Conservation (phyloP, 176 grass and related monocot genomes). For the Musa acuminata region DNA sequence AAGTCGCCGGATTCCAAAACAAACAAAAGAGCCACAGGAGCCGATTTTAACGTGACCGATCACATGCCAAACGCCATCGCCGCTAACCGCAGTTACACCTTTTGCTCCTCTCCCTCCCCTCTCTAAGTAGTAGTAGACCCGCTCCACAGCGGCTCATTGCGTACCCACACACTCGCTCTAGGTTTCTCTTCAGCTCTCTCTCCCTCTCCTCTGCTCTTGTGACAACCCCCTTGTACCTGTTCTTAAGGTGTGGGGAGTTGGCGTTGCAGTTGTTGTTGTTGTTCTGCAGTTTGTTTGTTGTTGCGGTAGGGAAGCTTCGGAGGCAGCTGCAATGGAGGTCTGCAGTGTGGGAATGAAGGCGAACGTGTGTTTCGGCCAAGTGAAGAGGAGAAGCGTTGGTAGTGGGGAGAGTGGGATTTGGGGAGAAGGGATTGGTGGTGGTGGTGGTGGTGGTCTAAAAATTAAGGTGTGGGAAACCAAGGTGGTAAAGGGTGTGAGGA, state of each 20-base stretch:
- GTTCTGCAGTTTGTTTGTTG: not conserved
- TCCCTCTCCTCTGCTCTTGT: not conserved
- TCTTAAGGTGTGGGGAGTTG: not conserved
- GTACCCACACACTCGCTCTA: not conserved
- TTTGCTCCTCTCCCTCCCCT: not conserved
- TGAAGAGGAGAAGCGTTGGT: not conserved
- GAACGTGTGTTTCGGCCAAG: not conserved
- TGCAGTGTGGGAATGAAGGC: slow-evolving; percentile 8
- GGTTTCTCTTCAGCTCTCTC: not conserved
- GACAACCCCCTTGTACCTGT: not conserved
- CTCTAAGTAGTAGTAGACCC: not conserved
- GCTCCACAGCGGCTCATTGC: not conserved
- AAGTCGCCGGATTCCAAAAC: not conserved
- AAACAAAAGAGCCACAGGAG: not conserved
- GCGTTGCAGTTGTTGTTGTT: not conserved
- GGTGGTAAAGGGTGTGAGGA: not conserved
- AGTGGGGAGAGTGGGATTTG: slow-evolving; percentile 15
- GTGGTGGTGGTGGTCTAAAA: not conserved
- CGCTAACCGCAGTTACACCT: not conserved
- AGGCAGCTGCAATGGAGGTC: slow-evolving; percentile 3
- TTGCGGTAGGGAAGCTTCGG: not conserved
- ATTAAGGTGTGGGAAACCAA: not conserved
- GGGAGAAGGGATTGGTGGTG: not conserved
- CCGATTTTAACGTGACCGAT: slow-evolving; percentile 1
- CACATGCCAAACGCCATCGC: not conserved